A percentile compares a stretch with the other conserved stretches of the same genome.
Conservation (phyloP, 208 protist genomes). For the Acanthamoeba sp. region DNA sequence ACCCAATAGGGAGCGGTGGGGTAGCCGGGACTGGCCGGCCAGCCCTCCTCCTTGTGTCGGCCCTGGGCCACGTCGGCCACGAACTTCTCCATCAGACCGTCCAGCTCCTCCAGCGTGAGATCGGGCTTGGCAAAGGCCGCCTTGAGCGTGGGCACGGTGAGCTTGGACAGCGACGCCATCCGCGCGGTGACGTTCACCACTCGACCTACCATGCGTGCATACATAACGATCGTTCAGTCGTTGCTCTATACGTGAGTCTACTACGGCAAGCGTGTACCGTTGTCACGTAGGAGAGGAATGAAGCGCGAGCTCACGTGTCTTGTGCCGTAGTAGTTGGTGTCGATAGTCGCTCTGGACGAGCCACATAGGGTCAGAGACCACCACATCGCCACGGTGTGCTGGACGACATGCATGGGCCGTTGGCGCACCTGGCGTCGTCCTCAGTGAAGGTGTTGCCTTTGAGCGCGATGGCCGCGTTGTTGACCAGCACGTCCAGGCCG, state of each 20-base stretch:
- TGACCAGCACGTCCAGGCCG: conserved; percentile 61
- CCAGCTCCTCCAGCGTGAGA: conserved; percentile 3
- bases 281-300: not conserved
- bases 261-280: not conserved
- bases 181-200: conserved; percentile 31
- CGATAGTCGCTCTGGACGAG: not conserved
- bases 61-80: conserved; percentile 29
- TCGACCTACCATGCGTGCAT: not conserved
- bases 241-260: too few relatives aligned
- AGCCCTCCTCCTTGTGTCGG: conserved; percentile 52
- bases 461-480: conserved; percentile 65
- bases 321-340: conserved; percentile 62
- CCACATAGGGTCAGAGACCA: not conserved
- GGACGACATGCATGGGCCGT: too few relatives aligned
- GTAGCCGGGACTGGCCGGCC: conserved; percentile 8
- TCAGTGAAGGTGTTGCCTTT: conserved; percentile 54
- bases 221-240: not conserved
- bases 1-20: conserved; percentile 11
- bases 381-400: too few relatives aligned
- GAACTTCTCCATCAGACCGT: conserved; percentile 49
- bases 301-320: not conserved
- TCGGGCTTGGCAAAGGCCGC: not conserved
- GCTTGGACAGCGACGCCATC: not conserved
- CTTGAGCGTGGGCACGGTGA: not conserved
- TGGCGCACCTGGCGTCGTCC: not conserved